These are phyloP conservation scores for Termitomyces bulborhizus DNA, from an alignment of 768 basidiomycete species.

Conservation along the genomic window DNA sequence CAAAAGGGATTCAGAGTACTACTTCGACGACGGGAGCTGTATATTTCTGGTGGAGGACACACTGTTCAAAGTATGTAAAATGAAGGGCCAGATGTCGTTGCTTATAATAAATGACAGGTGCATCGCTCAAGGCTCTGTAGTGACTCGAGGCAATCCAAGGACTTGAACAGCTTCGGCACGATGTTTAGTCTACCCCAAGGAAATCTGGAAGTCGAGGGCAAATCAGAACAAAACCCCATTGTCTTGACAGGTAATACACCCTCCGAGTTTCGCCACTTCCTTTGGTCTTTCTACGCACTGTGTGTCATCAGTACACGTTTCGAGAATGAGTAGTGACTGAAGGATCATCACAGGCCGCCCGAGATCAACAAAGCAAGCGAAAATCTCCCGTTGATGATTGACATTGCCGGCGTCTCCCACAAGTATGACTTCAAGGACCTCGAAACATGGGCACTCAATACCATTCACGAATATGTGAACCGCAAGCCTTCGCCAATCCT, in stretches of 20 bases:
- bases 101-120: slow-evolving; percentile 30
- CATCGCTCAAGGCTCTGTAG: slow-evolving; percentile 55
- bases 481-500: slow-evolving; percentile 50
- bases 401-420: slow-evolving; percentile 60
- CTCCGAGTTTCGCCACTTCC: slow-evolving; percentile 64
- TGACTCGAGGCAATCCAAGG: slow-evolving; percentile 46
- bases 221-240: slow-evolving; percentile 60
- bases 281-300: slow-evolving; percentile 76
- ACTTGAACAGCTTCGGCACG: slow-evolving; percentile 39
- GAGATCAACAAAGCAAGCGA: slow-evolving; percentile 47
- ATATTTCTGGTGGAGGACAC: slow-evolving; percentile 56
- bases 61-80: slow-evolving; percentile 55
- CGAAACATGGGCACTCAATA: slow-evolving; percentile 71
- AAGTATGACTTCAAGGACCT: slow-evolving; percentile 73
- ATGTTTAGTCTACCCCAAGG: slow-evolving; percentile 69
- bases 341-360: slow-evolving; percentile 42
- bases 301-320: slow-evolving; percentile 25
- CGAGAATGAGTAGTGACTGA: not conserved
- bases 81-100: not conserved
- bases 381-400: slow-evolving; percentile 48
- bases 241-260: slow-evolving; percentile 55
- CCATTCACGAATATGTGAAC: slow-evolving; percentile 63
- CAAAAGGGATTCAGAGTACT: slow-evolving; percentile 47
- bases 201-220: slow-evolving; percentile 43
- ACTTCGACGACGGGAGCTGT: slow-evolving; percentile 65